Evolutionary conservation across 164 flowering plant species (phyloP).

Genomic region (Stephania yunnanensis): DNA sequence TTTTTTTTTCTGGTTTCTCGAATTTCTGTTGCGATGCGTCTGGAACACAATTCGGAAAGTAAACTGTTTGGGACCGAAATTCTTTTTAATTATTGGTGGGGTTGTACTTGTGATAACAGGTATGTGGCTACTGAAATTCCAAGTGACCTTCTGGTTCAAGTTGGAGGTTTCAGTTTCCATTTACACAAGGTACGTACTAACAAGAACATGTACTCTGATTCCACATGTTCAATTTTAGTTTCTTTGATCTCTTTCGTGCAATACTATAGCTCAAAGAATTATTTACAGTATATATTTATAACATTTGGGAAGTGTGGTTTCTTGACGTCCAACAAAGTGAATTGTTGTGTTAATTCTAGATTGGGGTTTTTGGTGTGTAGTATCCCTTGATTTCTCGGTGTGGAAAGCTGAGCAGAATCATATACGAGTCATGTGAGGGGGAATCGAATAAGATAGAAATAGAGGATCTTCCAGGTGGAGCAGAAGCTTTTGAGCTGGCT

Average conservation of each 20-base stretch:
- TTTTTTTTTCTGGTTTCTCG: not conserved
- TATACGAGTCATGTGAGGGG: slow-evolving; percentile 12
- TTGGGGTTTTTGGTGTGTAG: slow-evolving; percentile 3
- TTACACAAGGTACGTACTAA: slow-evolving; percentile 72
- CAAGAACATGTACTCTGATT: not conserved
- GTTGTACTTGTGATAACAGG: slow-evolving; percentile 36
- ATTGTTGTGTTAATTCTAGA: not conserved
- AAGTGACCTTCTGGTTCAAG: slow-evolving; percentile 74
- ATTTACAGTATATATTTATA: not conserved
- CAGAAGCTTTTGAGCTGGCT: slow-evolving; percentile 18
- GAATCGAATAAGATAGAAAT: slow-evolving; percentile 12
- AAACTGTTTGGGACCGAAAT: not conserved
- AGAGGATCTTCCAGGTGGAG: slow-evolving; percentile 18
- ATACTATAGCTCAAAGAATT: not conserved
- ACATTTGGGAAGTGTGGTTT: not conserved
- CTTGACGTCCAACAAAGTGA: not conserved
- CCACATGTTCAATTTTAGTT: not conserved
- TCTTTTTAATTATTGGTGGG: not conserved
- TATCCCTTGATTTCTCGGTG: slow-evolving; percentile 17
- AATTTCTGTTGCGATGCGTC: not conserved
- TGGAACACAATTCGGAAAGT: not conserved
- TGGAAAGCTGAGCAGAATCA: slow-evolving; percentile 17
- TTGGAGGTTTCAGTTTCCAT: slow-evolving; percentile 68
- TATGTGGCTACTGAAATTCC: slow-evolving; percentile 84
- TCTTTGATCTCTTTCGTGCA: not conserved